Percentiles rank a stretch among this genome's conserved stretches.
Evolutionary conservation across 306 rosid genomes (phyloP).

Genomic region (Chamaecrista fasciculata): DNA sequence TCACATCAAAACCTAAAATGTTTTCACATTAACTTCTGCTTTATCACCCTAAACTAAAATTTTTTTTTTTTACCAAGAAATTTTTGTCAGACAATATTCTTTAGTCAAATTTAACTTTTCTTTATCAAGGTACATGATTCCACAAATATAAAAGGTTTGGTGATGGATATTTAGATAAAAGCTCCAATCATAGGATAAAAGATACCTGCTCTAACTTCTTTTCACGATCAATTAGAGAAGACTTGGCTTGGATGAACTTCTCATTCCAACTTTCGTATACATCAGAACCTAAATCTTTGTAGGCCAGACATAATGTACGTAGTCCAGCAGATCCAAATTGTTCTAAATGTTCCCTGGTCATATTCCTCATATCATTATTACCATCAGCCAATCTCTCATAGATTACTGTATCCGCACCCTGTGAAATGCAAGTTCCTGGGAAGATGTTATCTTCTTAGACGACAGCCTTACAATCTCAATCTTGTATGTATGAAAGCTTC

Average conservation of each 20-base stretch:
- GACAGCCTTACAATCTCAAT: slow-evolving; percentile 24
- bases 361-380: slow-evolving; percentile 53
- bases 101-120: slow-evolving; percentile 15
- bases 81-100: too few relatives aligned
- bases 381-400: slow-evolving; percentile 74
- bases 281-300: slow-evolving; percentile 70
- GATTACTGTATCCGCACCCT: slow-evolving; percentile 97
- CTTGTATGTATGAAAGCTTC: slow-evolving; percentile 16
- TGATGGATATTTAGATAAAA: slow-evolving; percentile 14
- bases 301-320: slow-evolving; percentile 94
- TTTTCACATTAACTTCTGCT: slow-evolving; percentile 1
- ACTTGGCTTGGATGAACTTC: slow-evolving; percentile 89
- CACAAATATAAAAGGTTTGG: slow-evolving; percentile 18
- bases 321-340: slow-evolving; percentile 85
- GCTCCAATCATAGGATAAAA: slow-evolving; percentile 18
- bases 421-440: slow-evolving; percentile 39
- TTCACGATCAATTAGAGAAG: slow-evolving; percentile 88
- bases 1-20: neutral
- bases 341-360: slow-evolving; percentile 78
- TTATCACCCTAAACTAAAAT: too few relatives aligned
- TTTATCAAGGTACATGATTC: neutral
- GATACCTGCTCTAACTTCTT: slow-evolving; percentile 94
- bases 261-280: slow-evolving; percentile 93
- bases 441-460: slow-evolving; percentile 34
- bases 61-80: slow-evolving; percentile 1